These are phyloP conservation scores for Thielaviopsis populi DNA, from an alignment of 2,329 filamentous ascomycete species.

Conservation along the genomic window DNA sequence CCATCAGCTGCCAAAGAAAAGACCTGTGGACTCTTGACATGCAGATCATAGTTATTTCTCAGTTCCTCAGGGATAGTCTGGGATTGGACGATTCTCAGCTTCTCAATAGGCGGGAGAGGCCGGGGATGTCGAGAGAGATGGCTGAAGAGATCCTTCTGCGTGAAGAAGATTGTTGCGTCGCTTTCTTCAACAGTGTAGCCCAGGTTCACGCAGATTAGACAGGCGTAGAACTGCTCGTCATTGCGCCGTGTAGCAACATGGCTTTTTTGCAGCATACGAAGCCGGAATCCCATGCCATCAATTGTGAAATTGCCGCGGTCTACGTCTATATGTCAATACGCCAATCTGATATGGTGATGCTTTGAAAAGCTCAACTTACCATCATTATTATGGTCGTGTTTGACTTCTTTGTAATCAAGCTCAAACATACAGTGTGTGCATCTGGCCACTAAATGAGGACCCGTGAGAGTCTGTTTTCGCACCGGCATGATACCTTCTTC, in stretches of 20 bases:
- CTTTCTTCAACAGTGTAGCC: conserved; percentile 37
- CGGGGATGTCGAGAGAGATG: conserved; percentile 40
- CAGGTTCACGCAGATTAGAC: conserved; percentile 37
- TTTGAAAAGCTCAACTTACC: conserved; percentile 25
- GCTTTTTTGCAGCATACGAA: conserved; percentile 42
- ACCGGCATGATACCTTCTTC: conserved; percentile 36
- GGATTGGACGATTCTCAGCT: conserved; percentile 34
- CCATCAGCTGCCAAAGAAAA: conserved; percentile 31
- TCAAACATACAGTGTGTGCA: conserved; percentile 40
- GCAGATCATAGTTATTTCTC: conserved; percentile 39
- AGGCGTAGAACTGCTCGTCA: conserved; percentile 40
- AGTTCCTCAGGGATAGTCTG: conserved; percentile 27
- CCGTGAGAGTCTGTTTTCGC: conserved; percentile 30
- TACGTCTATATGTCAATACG: conserved; percentile 19
- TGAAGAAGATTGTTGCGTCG: conserved; percentile 43
- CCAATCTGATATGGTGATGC: background rate
- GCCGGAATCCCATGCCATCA: conserved; percentile 33
- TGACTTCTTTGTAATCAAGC: conserved; percentile 37
- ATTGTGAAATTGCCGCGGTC: conserved; percentile 34
- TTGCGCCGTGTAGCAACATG: conserved; percentile 35
- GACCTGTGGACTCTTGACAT: conserved; percentile 29
- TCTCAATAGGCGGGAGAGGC: conserved; percentile 35
- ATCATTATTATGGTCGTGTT: conserved; percentile 35
- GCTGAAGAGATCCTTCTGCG: conserved; percentile 35
- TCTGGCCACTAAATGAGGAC: conserved; percentile 33